Percentiles rank a stretch among this genome's conserved stretches.
These are phyloP conservation scores for Termitomyces sp. DNA, from an alignment of 768 basidiomycete species.

Conservation along the genomic window DNA sequence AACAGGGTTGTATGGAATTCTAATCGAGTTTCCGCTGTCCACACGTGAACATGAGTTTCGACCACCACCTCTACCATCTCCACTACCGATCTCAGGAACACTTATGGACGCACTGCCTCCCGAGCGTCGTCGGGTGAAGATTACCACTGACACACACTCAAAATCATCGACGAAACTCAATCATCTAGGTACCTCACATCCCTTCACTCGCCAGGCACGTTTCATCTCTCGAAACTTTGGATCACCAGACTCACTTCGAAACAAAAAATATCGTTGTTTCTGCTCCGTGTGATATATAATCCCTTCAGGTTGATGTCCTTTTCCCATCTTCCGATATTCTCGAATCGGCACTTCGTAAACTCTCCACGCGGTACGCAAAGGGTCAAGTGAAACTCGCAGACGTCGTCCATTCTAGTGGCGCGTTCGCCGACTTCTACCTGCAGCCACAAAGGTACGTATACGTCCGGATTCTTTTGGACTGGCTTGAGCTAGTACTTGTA, in stretches of 20 bases:
- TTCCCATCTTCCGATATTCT: constrained; percentile 44
- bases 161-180: constrained; percentile 22
- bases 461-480: neutral
- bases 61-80: neutral
- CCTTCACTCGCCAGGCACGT: constrained; percentile 50
- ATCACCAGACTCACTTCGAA: neutral
- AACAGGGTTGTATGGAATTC: constrained; percentile 10
- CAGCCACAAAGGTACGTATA: constrained; percentile 4
- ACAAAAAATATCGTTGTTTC: neutral
- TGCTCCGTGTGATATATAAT: neutral
- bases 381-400: constrained; percentile 40
- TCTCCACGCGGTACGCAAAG: constrained; percentile 43
- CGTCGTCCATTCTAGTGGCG: constrained; percentile 23
- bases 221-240: neutral
- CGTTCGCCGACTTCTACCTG: constrained; percentile 1
- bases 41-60: neutral
- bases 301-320: constrained; percentile 55
- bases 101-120: neutral
- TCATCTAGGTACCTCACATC: constrained; percentile 36
- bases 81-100: neutral
- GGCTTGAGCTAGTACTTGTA: neutral
- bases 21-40: neutral
- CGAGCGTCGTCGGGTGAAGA: constrained; percentile 19
- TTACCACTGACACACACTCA: constrained; percentile 14
- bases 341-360: constrained; percentile 33